phyloP scores from a whole-genome alignment of 495 filamentous ascomycete species.

The Neurospora sp. region DNA sequence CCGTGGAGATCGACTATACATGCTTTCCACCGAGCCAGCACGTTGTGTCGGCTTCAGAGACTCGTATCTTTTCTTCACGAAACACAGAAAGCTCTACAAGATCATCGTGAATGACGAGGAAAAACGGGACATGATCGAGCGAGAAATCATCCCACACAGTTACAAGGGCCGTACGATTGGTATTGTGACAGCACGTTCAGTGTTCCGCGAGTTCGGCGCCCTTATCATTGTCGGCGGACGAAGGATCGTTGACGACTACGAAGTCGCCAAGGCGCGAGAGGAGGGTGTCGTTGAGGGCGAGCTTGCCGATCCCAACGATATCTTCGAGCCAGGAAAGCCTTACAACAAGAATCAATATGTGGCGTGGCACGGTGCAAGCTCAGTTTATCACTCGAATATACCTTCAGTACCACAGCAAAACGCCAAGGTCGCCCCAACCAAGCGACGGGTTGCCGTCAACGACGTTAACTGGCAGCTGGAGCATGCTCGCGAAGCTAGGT shows the following conservation, averaged over 20 bases:
- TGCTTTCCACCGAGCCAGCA: constrained; percentile 95
- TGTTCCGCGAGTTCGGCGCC: constrained; percentile 93
- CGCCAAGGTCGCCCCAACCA: constrained; percentile 59
- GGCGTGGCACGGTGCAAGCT: constrained; percentile 93
- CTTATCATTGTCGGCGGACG: constrained; percentile 86
- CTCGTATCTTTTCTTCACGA: constrained; percentile 96
- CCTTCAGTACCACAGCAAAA: constrained; percentile 67
- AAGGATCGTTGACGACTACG: constrained; percentile 82
- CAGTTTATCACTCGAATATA: constrained; percentile 78
- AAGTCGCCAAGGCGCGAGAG: constrained; percentile 63
- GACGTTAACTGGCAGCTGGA: constrained; percentile 97
- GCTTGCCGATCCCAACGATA: constrained; percentile 76
- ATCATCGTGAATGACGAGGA: constrained; percentile 90
- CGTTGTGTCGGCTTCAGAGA: constrained; percentile 94
- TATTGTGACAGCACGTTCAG: constrained; percentile 90
- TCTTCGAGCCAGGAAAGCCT: constrained; percentile 56
- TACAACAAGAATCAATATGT: constrained; percentile 97
- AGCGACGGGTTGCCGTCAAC: constrained; percentile 78
- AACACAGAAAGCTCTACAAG: constrained; percentile 88
- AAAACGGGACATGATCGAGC: constrained; percentile 87
- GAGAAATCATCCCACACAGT: constrained; percentile 88
- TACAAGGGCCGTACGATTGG: constrained; percentile 98
- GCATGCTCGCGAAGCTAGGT: constrained; percentile 86
- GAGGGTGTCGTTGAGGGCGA: constrained; percentile 84
- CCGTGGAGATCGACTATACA: constrained; percentile 81